Evolutionary conservation across 2,329 filamentous ascomycete genomes (phyloP), one percentile per base, ranked within the genome.

Genomic region (Sordariomycetes sp.): DNA sequence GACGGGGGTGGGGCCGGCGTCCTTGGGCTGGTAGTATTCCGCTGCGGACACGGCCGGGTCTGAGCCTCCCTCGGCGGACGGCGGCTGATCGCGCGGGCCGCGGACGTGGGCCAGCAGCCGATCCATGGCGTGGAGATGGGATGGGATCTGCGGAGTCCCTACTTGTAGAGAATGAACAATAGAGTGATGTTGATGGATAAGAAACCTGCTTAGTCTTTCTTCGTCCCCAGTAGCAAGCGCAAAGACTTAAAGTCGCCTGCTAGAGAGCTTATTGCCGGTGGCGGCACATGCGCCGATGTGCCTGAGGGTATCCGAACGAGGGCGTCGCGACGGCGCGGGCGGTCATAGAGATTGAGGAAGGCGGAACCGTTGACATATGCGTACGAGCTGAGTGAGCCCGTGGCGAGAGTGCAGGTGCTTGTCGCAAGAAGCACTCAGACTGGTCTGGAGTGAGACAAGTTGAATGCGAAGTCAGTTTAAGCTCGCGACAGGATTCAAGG

Each of bases 181-280:
- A 32, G 8, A 32, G 28, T 32, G 8, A 32, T 24, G 60, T 4
- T 32, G 8, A 32, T 24, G 60, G n/a, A 53, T 24, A 35, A 24
- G 46, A 58, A 52, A 51, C 20, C n/a, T 51, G 28, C 35, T 46
- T 69, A 79, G 80, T 82, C 80, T 83, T 83, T 83, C 77, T 79
- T 69, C 73, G 70, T 75, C 74, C 69, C 75, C 73, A 53, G 59
- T 65, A 67, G 81, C 79, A 80, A 83, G 79, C 80, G 81, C 81
- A 84, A 84, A 84, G 81, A 83, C 81, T 80, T 66, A 65, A 83
- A 84, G 81, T 84, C 81, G 80, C 81, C 72, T 79, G 80, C 79
- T 70, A 72, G 28, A 4, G 8, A 32, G 63, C 66, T 64, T 79
- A 80, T 70, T 65, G 69, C 63, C 61, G 63, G 59, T 63, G 60